Evolutionary conservation across 805 yeast genomes (phyloP).

Genomic region (Metschnikowia sp.): DNA sequence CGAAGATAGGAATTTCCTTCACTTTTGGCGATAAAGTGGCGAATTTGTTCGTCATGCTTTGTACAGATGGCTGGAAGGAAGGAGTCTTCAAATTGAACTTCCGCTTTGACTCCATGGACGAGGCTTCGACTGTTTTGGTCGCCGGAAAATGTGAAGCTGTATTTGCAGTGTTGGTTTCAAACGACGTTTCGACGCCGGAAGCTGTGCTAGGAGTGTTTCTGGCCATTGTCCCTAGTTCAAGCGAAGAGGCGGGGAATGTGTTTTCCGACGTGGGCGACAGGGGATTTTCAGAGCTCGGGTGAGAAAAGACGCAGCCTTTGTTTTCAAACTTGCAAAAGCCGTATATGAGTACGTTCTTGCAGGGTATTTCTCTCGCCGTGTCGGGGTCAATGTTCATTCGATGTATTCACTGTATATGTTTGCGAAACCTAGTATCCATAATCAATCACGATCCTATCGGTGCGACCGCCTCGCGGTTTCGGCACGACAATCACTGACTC

Average conservation of each 20-base stretch:
- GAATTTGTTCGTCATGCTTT: slow-evolving; percentile 33
- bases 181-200: not conserved
- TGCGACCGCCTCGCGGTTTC: not conserved
- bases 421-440: not conserved
- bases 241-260: slow-evolving; percentile 2
- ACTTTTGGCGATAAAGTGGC: slow-evolving; percentile 48
- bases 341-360: slow-evolving; percentile 79
- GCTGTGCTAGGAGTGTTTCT: slow-evolving; percentile 41
- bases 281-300: slow-evolving; percentile 28
- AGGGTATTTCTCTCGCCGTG: slow-evolving; percentile 71
- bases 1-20: slow-evolving; percentile 46
- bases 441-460: not conserved
- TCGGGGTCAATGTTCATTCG: slow-evolving; percentile 42
- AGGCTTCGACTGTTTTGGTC: slow-evolving; percentile 6
- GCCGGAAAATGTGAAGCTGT: slow-evolving; percentile 16
- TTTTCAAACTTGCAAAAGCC: slow-evolving; percentile 86
- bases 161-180: slow-evolving; percentile 1
- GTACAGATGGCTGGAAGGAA: slow-evolving; percentile 41
- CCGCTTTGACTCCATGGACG: slow-evolving; percentile 17
- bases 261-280: slow-evolving; percentile 6
- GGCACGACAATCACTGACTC: slow-evolving; percentile 2
- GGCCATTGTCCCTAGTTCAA: slow-evolving; percentile 2
- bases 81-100: slow-evolving; percentile 42
- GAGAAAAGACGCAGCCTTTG: slow-evolving; percentile 78
- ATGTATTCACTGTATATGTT: not conserved